A percentile compares a stretch with the other conserved stretches of the same genome.
Evolutionary conservation across 352 stramenopile genomes (phyloP).

Genomic region (Phytophthora chlamydospora): DNA sequence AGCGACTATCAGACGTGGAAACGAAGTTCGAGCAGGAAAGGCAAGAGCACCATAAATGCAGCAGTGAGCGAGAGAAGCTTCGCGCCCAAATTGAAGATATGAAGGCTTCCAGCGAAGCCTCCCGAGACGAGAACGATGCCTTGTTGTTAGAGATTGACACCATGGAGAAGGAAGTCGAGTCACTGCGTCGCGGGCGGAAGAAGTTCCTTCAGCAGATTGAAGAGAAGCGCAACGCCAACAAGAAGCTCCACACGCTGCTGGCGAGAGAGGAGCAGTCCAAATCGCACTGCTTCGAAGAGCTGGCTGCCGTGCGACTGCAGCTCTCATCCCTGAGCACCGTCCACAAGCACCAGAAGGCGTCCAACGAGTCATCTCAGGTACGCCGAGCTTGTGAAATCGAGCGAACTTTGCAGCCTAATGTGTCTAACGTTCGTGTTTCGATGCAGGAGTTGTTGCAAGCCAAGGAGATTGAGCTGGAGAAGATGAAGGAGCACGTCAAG

Average conservation of each 20-base stretch:
- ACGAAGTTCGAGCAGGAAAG: constrained; percentile 42
- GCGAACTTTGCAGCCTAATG: too few species aligned
- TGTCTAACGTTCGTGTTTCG: constrained; percentile 5
- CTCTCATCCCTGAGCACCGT: constrained; percentile 75
- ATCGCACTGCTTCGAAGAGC: constrained; percentile 76
- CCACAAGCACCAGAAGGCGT: constrained; percentile 79
- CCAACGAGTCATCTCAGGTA: constrained; percentile 73
- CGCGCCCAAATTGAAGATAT: constrained; percentile 54
- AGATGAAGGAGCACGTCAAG: constrained; percentile 69
- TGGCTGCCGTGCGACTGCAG: constrained; percentile 71
- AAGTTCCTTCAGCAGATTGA: constrained; percentile 81
- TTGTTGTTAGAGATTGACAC: constrained; percentile 76
- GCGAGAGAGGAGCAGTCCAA: constrained; percentile 75
- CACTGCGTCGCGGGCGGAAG: constrained; percentile 66
- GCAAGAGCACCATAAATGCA: constrained; percentile 34
- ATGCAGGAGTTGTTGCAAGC: constrained; percentile 58
- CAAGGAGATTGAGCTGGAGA: constrained; percentile 69
- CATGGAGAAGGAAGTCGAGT: constrained; percentile 65
- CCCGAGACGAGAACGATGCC: constrained; percentile 79
- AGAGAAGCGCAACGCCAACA: constrained; percentile 76
- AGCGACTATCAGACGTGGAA: constrained; percentile 42
- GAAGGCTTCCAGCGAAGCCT: constrained; percentile 52
- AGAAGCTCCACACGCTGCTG: constrained; percentile 73
- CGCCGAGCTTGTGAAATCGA: neutral
- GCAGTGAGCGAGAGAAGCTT: constrained; percentile 40